A percentile compares a stretch with the other conserved stretches of the same genome.
phyloP scores from a whole-genome alignment of 768 basidiomycete genomes.

The Lentinula edodes region DNA sequence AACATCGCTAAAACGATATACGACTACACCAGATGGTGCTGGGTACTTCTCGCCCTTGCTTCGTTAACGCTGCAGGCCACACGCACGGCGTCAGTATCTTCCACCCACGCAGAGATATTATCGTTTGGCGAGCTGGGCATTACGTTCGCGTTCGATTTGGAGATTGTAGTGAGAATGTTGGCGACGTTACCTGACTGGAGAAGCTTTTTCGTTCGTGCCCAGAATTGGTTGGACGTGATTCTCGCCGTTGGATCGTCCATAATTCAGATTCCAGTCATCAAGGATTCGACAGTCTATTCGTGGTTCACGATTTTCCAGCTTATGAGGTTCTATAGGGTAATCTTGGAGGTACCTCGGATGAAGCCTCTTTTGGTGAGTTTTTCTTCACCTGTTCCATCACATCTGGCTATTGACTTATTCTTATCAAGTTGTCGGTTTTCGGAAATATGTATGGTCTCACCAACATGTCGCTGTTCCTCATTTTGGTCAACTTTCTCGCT shows the following conservation, averaged over 20 bases:
- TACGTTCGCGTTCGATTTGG: constrained; percentile 82
- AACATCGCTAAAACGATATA: constrained; percentile 54
- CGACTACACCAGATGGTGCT: constrained; percentile 58
- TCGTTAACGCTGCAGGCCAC: constrained; percentile 73
- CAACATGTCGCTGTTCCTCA: constrained; percentile 89
- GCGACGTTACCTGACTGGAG: constrained; percentile 81
- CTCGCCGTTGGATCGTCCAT: constrained; percentile 72
- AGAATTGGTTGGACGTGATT: constrained; percentile 70
- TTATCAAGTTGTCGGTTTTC: constrained; percentile 73
- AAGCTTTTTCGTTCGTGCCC: constrained; percentile 45
- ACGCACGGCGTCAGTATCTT: constrained; percentile 44
- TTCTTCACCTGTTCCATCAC: constrained; percentile 5
- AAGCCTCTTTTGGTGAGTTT: constrained; percentile 70
- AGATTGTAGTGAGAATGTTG: constrained; percentile 72
- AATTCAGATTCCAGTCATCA: constrained; percentile 81
- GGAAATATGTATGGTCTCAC: constrained; percentile 86
- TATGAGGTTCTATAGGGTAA: constrained; percentile 85
- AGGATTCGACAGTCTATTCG: constrained; percentile 57
- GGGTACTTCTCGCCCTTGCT: constrained; percentile 69
- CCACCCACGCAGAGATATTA: constrained; percentile 40
- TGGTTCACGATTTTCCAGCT: constrained; percentile 92
- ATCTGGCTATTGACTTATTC: neutral
- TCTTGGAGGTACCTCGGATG: constrained; percentile 88
- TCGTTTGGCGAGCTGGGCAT: constrained; percentile 69
- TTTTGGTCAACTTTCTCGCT: constrained; percentile 82